phyloP scores from a whole-genome alignment of 192 early-diverging fungal species.

The Coemansia sp. region DNA sequence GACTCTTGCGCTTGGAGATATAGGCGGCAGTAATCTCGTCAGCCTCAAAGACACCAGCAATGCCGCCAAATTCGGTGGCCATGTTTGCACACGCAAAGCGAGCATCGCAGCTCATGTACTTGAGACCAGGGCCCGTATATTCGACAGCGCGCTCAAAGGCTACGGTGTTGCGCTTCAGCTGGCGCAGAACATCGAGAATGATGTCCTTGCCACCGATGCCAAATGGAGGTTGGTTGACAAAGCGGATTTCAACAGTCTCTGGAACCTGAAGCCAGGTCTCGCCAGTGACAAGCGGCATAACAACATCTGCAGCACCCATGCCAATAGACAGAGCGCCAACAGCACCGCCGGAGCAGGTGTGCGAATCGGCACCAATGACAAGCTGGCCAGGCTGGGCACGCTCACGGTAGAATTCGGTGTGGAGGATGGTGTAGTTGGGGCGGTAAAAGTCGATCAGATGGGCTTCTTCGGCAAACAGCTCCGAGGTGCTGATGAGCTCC shows the following conservation, averaged over 20 bases:
- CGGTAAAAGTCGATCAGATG: conserved; percentile 71
- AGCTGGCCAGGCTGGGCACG: conserved; percentile 79
- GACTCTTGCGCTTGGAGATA: conserved; percentile 71
- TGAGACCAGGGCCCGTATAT: conserved; percentile 72
- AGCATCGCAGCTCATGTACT: conserved; percentile 81
- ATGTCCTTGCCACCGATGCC: conserved; percentile 82
- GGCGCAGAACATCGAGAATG: conserved; percentile 75
- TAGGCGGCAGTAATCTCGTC: conserved; percentile 74
- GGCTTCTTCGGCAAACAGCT: conserved; percentile 68
- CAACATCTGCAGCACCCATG: conserved; percentile 78
- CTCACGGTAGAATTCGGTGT: conserved; percentile 83
- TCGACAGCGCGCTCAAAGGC: conserved; percentile 79
- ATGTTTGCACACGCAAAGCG: conserved; percentile 82
- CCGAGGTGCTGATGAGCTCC: conserved; percentile 66
- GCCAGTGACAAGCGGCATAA: conserved; percentile 80
- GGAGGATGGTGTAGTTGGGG: conserved; percentile 78
- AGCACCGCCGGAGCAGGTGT: conserved; percentile 80
- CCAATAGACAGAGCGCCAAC: conserved; percentile 77
- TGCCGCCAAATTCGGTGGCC: conserved; percentile 84
- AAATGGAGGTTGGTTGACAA: conserved; percentile 69
- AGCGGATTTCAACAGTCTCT: conserved; percentile 76
- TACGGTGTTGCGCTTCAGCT: conserved; percentile 82
- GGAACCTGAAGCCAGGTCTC: conserved; percentile 84
- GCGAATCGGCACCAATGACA: conserved; percentile 80
- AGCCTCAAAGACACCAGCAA: conserved; percentile 79